Conservation (phyloP, 2,329 filamentous ascomycete genomes). For the Calonectria ilicicola region DNA sequence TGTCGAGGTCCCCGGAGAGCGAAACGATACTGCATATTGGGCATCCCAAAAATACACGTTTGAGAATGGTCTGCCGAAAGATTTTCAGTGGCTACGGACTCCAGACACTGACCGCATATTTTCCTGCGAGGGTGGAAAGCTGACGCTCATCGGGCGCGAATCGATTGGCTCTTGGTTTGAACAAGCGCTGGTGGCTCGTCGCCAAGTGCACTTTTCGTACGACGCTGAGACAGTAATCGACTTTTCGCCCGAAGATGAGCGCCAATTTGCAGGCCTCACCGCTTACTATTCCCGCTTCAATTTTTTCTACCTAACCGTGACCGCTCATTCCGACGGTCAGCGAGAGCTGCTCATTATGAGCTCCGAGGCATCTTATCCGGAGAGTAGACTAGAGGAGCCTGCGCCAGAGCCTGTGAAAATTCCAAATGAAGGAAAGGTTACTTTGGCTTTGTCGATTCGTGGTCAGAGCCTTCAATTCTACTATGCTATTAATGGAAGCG, state of each 20-base stretch:
- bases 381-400: slow-evolving; percentile 61
- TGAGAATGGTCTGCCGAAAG: slow-evolving; percentile 56
- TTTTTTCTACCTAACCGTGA: slow-evolving; percentile 73
- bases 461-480: slow-evolving; percentile 66
- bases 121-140: slow-evolving; percentile 49
- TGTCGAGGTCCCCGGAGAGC: slow-evolving; percentile 61
- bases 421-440: slow-evolving; percentile 66
- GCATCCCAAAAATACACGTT: slow-evolving; percentile 61
- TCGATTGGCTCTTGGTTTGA: slow-evolving; percentile 70
- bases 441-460: slow-evolving; percentile 62
- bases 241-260: slow-evolving; percentile 67
- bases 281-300: slow-evolving; percentile 75
- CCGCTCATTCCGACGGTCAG: slow-evolving; percentile 65
- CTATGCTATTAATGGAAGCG: slow-evolving; percentile 61
- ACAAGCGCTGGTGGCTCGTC: slow-evolving; percentile 65
- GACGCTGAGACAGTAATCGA: slow-evolving; percentile 68
- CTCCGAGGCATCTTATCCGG: slow-evolving; percentile 68
- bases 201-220: slow-evolving; percentile 70
- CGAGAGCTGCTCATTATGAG: slow-evolving; percentile 69
- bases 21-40: slow-evolving; percentile 65
- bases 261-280: slow-evolving; percentile 70
- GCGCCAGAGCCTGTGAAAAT: slow-evolving; percentile 57
- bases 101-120: slow-evolving; percentile 68
- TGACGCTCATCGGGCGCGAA: slow-evolving; percentile 64
- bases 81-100: slow-evolving; percentile 70